These are phyloP conservation scores for Pythium dissimile DNA, from an alignment of 352 stramenopile genomes.

Conservation along the genomic window DNA sequence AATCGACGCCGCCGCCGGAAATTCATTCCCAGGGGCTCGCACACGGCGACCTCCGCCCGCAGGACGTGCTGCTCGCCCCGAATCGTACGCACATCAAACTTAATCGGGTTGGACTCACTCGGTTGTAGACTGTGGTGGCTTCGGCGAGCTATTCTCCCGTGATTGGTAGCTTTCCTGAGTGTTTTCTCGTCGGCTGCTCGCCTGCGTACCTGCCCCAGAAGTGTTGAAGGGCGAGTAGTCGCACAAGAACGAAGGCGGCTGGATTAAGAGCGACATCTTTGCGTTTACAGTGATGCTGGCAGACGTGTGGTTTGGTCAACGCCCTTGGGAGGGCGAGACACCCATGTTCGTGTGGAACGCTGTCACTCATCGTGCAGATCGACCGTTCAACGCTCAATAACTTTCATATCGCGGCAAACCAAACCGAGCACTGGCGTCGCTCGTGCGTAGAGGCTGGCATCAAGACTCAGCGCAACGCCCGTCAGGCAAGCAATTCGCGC, in stretches of 20 bases:
- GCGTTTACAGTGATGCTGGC: background rate
- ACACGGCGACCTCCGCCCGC: background rate
- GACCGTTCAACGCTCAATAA: background rate
- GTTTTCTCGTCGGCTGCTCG: conserved; percentile 3
- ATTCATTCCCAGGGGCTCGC: background rate
- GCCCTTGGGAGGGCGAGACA: conserved; percentile 4
- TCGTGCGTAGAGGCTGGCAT: background rate
- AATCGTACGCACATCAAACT: background rate
- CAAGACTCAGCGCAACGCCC: background rate
- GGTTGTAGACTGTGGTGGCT: background rate
- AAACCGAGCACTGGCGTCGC: background rate
- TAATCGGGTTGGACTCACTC: background rate
- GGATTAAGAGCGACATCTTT: conserved; percentile 4
- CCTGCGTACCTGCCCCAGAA: conserved; percentile 7
- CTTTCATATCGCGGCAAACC: background rate
- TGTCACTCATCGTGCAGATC: background rate
- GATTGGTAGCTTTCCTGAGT: background rate
- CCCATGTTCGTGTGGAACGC: conserved; percentile 8
- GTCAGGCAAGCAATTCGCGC: background rate
- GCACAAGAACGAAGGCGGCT: background rate
- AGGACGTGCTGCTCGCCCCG: background rate
- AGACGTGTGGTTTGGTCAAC: background rate
- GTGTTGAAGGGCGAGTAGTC: conserved; percentile 4
- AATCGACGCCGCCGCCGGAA: background rate
- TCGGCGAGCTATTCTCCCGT: background rate